Conservation (phyloP, 2,329 filamentous ascomycete species). For the Fusarium nelsonii region DNA sequence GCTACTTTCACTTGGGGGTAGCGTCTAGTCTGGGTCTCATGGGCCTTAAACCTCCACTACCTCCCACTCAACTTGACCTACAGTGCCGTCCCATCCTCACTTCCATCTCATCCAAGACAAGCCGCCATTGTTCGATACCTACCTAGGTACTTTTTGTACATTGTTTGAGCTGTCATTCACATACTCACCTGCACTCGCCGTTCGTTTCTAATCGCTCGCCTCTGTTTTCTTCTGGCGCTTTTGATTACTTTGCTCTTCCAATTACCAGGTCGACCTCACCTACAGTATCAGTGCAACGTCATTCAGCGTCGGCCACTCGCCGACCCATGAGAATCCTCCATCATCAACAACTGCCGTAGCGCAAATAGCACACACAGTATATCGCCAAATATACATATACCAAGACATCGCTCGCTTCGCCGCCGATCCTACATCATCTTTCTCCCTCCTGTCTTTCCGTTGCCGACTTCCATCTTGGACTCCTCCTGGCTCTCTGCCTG, state of each 20-base stretch:
- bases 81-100: slow-evolving; percentile 22
- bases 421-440: slow-evolving; percentile 18
- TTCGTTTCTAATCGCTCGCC: slow-evolving; percentile 18
- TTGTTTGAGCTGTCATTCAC: slow-evolving; percentile 24
- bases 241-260: slow-evolving; percentile 1
- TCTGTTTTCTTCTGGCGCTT: background rate
- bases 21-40: slow-evolving; percentile 2
- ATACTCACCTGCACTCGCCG: slow-evolving; percentile 8
- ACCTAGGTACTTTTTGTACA: background rate
- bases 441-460: slow-evolving; percentile 3
- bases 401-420: slow-evolving; percentile 18
- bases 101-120: slow-evolving; percentile 21
- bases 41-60: slow-evolving; percentile 37
- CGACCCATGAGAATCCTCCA: slow-evolving; percentile 33
- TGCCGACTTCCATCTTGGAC: slow-evolving; percentile 21
- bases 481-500: slow-evolving; percentile 29
- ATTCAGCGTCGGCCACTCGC: slow-evolving; percentile 31
- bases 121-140: background rate
- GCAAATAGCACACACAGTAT: slow-evolving; percentile 1
- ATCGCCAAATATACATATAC: slow-evolving; percentile 23
- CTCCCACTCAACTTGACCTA: slow-evolving; percentile 26
- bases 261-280: slow-evolving; percentile 1
- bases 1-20: slow-evolving; percentile 25
- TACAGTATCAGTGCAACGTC: slow-evolving; percentile 15
- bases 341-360: slow-evolving; percentile 34